Conservation (phyloP, 306 rosid genomes). For the Abrus pulchellus region DNA sequence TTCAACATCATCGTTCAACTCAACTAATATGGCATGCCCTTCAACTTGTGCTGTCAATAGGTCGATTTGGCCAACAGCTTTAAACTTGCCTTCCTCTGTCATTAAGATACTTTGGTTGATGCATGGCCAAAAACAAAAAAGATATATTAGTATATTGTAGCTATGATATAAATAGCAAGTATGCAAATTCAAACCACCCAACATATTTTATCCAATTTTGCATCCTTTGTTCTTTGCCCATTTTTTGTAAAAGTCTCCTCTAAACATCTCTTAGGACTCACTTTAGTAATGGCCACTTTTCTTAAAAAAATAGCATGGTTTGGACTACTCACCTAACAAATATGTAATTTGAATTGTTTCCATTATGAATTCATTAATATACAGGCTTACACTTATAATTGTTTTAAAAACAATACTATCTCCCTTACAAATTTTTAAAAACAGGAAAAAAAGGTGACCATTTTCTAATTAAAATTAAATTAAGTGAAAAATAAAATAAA, state of each 20-base stretch:
- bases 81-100: not conserved
- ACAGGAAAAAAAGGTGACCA: not conserved
- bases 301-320: not conserved
- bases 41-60: not conserved
- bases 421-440: not conserved
- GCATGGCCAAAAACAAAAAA: too few species aligned
- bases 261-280: not conserved
- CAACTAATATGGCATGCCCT: not conserved
- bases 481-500: not conserved
- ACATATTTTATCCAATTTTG: not conserved
- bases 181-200: not conserved
- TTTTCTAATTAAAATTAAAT: not conserved
- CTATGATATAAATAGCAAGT: not conserved
- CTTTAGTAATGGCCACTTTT: not conserved
- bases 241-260: not conserved
- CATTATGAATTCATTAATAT: not conserved
- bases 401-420: not conserved
- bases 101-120: not conserved
- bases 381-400: not conserved
- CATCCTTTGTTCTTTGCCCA: not conserved
- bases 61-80: not conserved
- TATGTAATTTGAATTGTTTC: not conserved
- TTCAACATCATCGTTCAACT: not conserved
- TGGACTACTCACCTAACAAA: constrained; percentile 11
- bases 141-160: not conserved